phyloP scores from a whole-genome alignment of 768 basidiomycete species.

The Chlorophyllum brunneum region DNA sequence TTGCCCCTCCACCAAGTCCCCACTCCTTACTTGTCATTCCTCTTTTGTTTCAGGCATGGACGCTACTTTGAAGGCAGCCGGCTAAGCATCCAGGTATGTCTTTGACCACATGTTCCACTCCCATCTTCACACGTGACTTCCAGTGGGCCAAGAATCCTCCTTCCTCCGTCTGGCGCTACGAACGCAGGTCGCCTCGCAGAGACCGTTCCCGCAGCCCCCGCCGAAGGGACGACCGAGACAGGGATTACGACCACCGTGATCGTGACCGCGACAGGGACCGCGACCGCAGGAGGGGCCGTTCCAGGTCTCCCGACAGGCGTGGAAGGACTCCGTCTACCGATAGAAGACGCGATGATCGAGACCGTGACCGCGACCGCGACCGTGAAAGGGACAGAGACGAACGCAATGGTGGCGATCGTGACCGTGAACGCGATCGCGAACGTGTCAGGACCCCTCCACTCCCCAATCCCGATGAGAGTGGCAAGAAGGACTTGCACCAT shows the following conservation, averaged over 20 bases:
- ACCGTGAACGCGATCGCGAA: conserved; percentile 25
- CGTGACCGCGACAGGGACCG: conserved; percentile 21
- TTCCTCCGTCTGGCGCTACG: conserved; percentile 34
- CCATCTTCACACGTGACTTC: background rate
- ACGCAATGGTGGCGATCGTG: conserved; percentile 42
- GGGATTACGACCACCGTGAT: conserved; percentile 23
- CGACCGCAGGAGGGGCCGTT: conserved; percentile 18
- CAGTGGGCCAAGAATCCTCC: conserved; percentile 40
- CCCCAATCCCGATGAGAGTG: conserved; percentile 10
- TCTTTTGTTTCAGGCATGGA: conserved; percentile 27
- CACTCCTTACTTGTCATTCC: background rate
- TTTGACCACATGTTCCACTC: background rate
- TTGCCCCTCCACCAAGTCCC: background rate
- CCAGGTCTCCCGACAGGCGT: conserved; percentile 11
- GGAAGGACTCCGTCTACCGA: conserved; percentile 22
- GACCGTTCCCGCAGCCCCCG: conserved; percentile 28
- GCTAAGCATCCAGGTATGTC: conserved; percentile 30
- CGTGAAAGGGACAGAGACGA: conserved; percentile 41
- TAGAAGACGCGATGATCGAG: conserved; percentile 20
- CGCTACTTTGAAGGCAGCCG: conserved; percentile 34
- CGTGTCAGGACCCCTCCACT: conserved; percentile 15
- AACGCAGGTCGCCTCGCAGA: conserved; percentile 27
- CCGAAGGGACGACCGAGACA: conserved; percentile 21
- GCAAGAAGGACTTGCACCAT: conserved; percentile 30
- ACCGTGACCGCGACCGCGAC: conserved; percentile 25